Base-by-base conservation (phyloP, 306 rosid genomes). In the Acacia crassicarpa region DNA sequence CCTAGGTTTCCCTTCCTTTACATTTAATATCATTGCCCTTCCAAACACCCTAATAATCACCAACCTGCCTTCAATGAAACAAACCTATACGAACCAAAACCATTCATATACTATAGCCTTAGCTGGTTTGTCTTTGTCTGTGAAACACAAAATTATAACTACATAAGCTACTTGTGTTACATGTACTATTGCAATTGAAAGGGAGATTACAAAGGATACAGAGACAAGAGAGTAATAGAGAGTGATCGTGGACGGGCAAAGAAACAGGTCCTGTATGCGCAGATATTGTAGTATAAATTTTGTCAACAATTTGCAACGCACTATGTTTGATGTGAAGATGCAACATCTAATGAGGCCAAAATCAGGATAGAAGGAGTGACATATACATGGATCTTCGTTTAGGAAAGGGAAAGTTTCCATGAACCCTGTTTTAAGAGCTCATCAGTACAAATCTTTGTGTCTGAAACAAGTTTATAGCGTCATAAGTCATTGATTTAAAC, bases 331-430 rank as follows among this genome's bases (percentile, higher is more conserved):
- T n/a, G 67, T 68, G 45, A 63, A 46, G 74, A 76, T 48, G 68
- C 61, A 59, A n/a, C 1, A 23, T 15, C 30, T 2, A 63, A 3
- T 25, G 67, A 58, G 80, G 81, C 81, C 82, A 88, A 86, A 79
- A 81, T 25, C 77, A 74, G 76, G 43, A 77, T 69, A 83, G 66
- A 61, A 43, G 74, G 23, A 59, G 82, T 12, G 73, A 77, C 9
- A 54, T 16, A 84, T 89, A 87, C 87, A 80, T 88, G 89, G 89
- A 76, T 81, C 84, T 85, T 86, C 78, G 86, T 76, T 1, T 25
- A 25, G 13, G 80, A 77, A 81, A 33, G 35, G 65, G 19, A 17
- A 54, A 2, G 25, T 20, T 22, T 58, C 65, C 32, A n/a, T 58
- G 13, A 58, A 9, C 9, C 22, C 32, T 22, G 32, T 23, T 58